Base-by-base conservation (phyloP, 768 basidiomycete species). In the Pisolithus tinctorius region DNA sequence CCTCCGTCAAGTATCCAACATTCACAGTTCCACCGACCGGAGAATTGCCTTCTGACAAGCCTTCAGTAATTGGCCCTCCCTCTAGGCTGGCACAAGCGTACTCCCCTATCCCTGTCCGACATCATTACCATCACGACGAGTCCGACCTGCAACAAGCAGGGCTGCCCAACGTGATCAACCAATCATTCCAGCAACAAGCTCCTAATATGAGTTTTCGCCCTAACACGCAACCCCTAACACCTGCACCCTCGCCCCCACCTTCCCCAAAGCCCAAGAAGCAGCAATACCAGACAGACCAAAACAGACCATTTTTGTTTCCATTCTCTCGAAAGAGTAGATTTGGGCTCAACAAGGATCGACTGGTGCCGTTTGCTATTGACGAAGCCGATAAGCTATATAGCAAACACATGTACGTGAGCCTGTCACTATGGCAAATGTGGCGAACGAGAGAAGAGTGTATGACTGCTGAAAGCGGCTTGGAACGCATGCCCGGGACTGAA, bases 241-340 rank as follows among this genome's bases (percentile, higher is more conserved):
- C 94, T 6, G 92, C 93, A 25, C 93, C 94, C 2, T 83, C 91
- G 0, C 93, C 93, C 0, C 89, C 90, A 0, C 75, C 80, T 6
- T 79, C 82, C 31, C 88, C 83, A 2, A 97, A 95, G 63, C 92
- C 90, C 9, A 99, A 99, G 74, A 97, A 98, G 66, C 95, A 95
- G 64, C 92, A 95, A 64, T 99, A 92, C 66, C 96, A 98, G 64
- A 99, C 96, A 0, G 96, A 99, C 68, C 96, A 94, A 64, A 83
- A 73, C 43, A 78, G 89, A 11, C 95, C 96, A 1, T 99, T 98
- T 66, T 71, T 98, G 54, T 94, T 99, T 66, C 96, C 96, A 0
- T 99, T 96, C 65, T 90, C 93, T 6, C 79, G 83, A n/a, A 69
- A 55, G 38, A 75, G 68, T 45, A 74, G 68, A 49, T 74, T 74